Base-by-base conservation (phyloP, 1,139 yeast genomes). In the Sugiyamaella xylanicola region DNA sequence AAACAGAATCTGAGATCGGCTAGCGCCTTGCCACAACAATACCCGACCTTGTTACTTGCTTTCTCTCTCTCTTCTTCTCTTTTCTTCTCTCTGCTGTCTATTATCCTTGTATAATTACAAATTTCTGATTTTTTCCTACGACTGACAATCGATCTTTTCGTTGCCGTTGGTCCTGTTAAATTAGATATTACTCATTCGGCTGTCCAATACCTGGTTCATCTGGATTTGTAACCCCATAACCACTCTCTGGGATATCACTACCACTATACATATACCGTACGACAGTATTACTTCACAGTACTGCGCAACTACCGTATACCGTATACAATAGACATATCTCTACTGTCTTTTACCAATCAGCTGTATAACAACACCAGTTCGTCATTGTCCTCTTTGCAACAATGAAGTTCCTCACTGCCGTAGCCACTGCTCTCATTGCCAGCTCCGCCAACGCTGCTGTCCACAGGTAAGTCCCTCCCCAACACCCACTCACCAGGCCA, bases 371-470 rank as follows among this genome's bases (percentile, higher is more conserved):
- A 37, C 42, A 16, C 15, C 4, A 32, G 13, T 32, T 32, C 37
- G 37, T n/a, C 37, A n/a, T 13, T 16, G 15, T n/a, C 13, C 13
- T 32, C 13, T 32, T n/a, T n/a, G 15, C 42, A 37, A 39, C 15
- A 8, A 65, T 65, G 68, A 63, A 64, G 62, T 55, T 63, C 49
- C 49, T 45, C 11, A 54, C 63, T 42, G 62, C 88, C 37, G 72
- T 86, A 58, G 87, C 87, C 53, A 69, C 83, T 42, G 76, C 57
- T 40, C 39, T 48, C 40, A 36, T 49, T 27, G 66, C 73, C 22
- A 66, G 70, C 35, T 67, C 71, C 36, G 78, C 74, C 20, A 83
- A 84, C 48, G 95, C 88, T 55, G 71, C 69, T 20, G 71, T 68
- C 46, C 72, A 67, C 65, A 68, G 61, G 72, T 68, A 61, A 47